Evolutionary conservation across 768 basidiomycete genomes (phyloP).

Genomic region (Panus rudis): DNA sequence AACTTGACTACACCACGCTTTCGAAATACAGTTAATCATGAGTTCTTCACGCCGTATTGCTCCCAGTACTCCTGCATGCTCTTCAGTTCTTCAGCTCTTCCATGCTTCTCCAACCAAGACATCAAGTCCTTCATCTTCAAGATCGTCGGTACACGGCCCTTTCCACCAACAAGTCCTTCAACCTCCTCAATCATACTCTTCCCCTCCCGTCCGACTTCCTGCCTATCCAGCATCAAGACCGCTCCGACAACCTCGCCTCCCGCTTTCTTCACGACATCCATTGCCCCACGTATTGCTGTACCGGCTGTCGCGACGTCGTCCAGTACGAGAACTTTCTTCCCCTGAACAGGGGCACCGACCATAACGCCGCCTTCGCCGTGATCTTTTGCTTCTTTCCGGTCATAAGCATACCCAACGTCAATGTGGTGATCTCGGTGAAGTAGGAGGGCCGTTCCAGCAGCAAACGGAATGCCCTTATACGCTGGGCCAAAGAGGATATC

Average conservation of each 20-base stretch:
- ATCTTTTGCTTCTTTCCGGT: slow-evolving; percentile 92
- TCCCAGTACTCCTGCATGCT: slow-evolving; percentile 75
- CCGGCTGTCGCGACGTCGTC: slow-evolving; percentile 97
- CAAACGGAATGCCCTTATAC: slow-evolving; percentile 95
- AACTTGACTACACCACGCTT: too few species aligned
- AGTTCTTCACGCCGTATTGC: slow-evolving; percentile 54
- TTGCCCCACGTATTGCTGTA: slow-evolving; percentile 80
- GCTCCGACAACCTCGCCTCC: slow-evolving; percentile 87
- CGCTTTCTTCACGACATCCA: slow-evolving; percentile 58
- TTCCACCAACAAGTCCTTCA: slow-evolving; percentile 62
- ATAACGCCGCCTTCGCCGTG: slow-evolving; percentile 93
- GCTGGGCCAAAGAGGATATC: slow-evolving; percentile 94
- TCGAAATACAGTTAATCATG: too few species aligned
- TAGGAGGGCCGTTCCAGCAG: slow-evolving; percentile 73
- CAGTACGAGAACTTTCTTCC: slow-evolving; percentile 77
- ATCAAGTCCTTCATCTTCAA: slow-evolving; percentile 84
- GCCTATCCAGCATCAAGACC: slow-evolving; percentile 77
- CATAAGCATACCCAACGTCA: slow-evolving; percentile 80
- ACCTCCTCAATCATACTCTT: slow-evolving; percentile 79
- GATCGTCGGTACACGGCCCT: slow-evolving; percentile 69
- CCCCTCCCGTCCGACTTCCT: slow-evolving; percentile 74
- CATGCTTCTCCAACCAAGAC: slow-evolving; percentile 69
- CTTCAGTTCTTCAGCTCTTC: slow-evolving; percentile 52
- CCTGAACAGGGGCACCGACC: slow-evolving; percentile 80
- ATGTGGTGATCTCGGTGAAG: slow-evolving; percentile 60